Evolutionary conservation across 2,329 filamentous ascomycete species (phyloP), one percentile per base, ranked within the genome.

Genomic region (Pestalotiopsis sp.): DNA sequence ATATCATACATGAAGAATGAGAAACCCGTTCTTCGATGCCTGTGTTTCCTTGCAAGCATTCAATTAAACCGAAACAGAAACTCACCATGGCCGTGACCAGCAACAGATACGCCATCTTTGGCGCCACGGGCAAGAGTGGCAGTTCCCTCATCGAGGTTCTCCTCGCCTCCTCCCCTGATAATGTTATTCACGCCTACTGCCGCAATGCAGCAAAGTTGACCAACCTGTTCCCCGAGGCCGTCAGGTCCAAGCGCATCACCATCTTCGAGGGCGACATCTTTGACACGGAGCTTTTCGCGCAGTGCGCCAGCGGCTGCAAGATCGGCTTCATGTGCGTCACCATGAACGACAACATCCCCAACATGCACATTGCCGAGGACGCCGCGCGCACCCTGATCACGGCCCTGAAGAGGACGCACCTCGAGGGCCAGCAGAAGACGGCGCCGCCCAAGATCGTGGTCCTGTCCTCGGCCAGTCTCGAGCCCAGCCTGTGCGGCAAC

Each of bases 111-210:
- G 80, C 81, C 7, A 71, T 83, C 14, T 71, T 83, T 3, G 81
- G 81, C 6, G 69, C 74, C 27, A 85, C 83, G 1, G 84, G 83
- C 5, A 83, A 82, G 69, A 79, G 76, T 40, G 84, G 83, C 65
- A 76, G 70, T 2, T 77, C 80, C 2, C 75, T 85, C 36, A 76
- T 85, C 40, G 61, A 80, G 23, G 75, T 75, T 41, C 76, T 86
- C 3, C 77, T 84, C 5, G 66, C 75, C 14, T 61, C 65, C 1
- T 38, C 58, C 12, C 75, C 78, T 0, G 49, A 77, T 7, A 72
- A 68, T 38, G 69, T 70, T 3, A 75, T 86, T 69, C 72, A 83
- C 68, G 82, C 80, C 40, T 85, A 83, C 73, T 83, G 81, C 68
- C 83, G 83, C 69, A 80, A 80, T 71, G 71, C 72, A 14, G 36